Evolutionary conservation across 768 basidiomycete species (phyloP), one percentile per base, ranked within the genome.

Genomic region (Dentipellis fragilis): DNA sequence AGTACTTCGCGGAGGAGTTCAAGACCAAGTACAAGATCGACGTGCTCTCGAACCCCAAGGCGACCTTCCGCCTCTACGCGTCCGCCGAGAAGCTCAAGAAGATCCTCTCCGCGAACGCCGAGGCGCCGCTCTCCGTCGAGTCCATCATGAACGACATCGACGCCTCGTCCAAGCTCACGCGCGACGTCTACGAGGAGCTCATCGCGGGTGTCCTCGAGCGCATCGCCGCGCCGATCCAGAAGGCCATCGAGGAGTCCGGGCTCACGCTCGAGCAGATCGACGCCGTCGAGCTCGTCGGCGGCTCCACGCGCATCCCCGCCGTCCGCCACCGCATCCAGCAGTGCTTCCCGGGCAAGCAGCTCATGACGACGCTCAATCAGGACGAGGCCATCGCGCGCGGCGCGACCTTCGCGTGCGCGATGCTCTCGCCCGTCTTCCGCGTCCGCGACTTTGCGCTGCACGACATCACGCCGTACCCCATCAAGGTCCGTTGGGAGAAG

Each of bases 11-110:
- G 9, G 71, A 80, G 29, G 89, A 97, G 71, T 97, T 98, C 84
- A 87, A 93, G 73, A 68, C 72, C n/a, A 97, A 96, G 69, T 97
- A 98, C 83, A 96, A 93, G 73, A 92, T 98, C 67, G 94, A 98
- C 69, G 93, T 98, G 63, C 69, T 92, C 65, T 80, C 80, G 61
- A 93, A 79, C 72, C 89, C 92, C 62, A 97, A 97, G 71, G 96
- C 93, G 35, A 78, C 76, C 49, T 98, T 98, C 89, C 85, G 95
- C 60, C 84, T 99, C 55, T 66, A 78, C 22, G 85, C 86, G 14
- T 85, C 88, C 17, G 93, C 93, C 68, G 96, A 99, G 75, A 85
- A 86, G 68, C 79, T 97, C 67, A 97, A 98, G 78, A 98, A 98
- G 75, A 78, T 98, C 11, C 79, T 98, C 16, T 96, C 93, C 11